Percentiles rank a stretch among this genome's conserved stretches.
These are phyloP conservation scores for Fusarium beomiforme DNA, from an alignment of 2,329 filamentous ascomycete species.

Conservation along the genomic window DNA sequence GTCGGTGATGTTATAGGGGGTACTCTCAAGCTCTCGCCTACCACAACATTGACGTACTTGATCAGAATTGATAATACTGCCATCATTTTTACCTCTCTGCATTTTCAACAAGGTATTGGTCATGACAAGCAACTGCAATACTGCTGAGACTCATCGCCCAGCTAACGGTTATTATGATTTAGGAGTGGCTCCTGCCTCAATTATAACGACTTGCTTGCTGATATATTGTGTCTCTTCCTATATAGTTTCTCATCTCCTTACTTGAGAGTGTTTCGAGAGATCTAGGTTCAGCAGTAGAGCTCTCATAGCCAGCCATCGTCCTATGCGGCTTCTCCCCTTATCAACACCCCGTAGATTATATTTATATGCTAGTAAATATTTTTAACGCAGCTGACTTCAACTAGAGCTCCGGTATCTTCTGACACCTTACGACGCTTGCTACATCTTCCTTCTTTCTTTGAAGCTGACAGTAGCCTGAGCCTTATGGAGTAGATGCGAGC, in stretches of 20 bases:
- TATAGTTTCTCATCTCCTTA: too few species aligned
- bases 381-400: neutral
- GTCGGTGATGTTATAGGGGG: too few species aligned
- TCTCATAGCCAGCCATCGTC: conserved; percentile 50
- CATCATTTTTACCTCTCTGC: conserved; percentile 51
- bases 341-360: neutral
- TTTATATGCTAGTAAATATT: neutral
- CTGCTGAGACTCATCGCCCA: conserved; percentile 57
- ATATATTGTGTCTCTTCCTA: too few species aligned
- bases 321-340: conserved; percentile 58
- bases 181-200: conserved; percentile 48
- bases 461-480: too few species aligned
- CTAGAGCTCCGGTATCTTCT: too few species aligned
- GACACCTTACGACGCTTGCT: too few species aligned
- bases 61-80: conserved; percentile 59
- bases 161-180: conserved; percentile 71
- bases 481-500: too few species aligned
- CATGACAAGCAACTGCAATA: conserved; percentile 68
- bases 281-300: conserved; percentile 69
- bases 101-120: conserved; percentile 62
- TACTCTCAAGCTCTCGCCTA: too few species aligned
- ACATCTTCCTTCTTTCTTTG: too few species aligned
- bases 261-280: too few species aligned
- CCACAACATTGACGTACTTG: conserved; percentile 61
- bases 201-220: too few species aligned